Evolutionary conservation across 345 rosid genomes (phyloP), one percentile per base, ranked within the genome.

Genomic region (Boechera stricta): DNA sequence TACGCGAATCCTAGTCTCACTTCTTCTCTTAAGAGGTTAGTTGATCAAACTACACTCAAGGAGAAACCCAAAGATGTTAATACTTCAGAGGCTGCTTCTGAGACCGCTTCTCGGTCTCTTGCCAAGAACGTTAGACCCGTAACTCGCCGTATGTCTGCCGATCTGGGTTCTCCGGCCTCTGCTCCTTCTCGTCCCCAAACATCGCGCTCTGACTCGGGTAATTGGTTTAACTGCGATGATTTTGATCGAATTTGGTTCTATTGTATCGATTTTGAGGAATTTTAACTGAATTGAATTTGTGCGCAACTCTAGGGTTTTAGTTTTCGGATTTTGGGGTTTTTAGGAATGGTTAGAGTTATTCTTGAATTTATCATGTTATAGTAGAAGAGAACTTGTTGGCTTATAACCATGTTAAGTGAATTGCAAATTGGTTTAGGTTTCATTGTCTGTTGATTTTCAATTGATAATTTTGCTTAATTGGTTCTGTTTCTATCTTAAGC

Each of bases 1-100:
- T 71, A 28, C 73, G 64, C 77, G 58, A 80, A 80, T 52, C 83
- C 83, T 21, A 64, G 59, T 47, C 77, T 80, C 55, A 55, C 77
- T 32, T 80, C 73, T 15, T 75, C 80, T 26, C 77, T 80, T 15
- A 80, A 80, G 72, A 75, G 80, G 59, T 16, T 80, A 64, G 57
- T 80, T 2, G 53, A 80, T 28, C 75, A 80, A 47, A 74, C 83
- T 33, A 42, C 73, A 0, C 32, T 60, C 80, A 75, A 75, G 73
- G 73, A 70, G 36, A 75, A 24, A 24, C 5, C 28, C 42, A 11
- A 55, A 29, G 60, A 49, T 58, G 64, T 18, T 28, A 42, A 5
- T 5, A 68, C 49, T 26, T 45, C 75, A 10, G 44, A 24, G 7
- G 0, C 3, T 39, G 18, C 3, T 41, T 1, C 57, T 28, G 77